Base-by-base conservation (phyloP, 306 rosid species). In the Glycine latifolia region DNA sequence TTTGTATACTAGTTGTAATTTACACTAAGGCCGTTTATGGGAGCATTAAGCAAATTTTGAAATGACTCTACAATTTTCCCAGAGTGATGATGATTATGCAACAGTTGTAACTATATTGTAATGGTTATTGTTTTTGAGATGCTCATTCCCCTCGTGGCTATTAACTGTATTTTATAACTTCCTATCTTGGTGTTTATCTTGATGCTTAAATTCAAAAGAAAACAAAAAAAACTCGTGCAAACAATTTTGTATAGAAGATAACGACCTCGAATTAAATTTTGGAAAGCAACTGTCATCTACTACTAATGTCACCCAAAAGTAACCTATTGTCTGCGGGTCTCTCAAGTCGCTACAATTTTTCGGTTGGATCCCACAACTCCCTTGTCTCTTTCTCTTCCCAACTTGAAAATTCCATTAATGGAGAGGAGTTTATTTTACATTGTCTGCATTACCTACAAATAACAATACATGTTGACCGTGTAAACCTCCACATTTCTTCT, bases 1-100 rank as follows among this genome's bases (percentile, higher is more conserved):
- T 61, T 63, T 87, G 70, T 84, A 81, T 12, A 17, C 82, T 82
- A 83, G 81, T 54, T 82, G 48, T 81, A 44, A 39, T 81, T 79
- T 66, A 63, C 81, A 17, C 73, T n/a, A 26, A 41, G 69, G 72
- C 52, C 56, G 14, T 71, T 80, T 63, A 6, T 63, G 59, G 56
- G 44, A 33, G 73, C 47, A 68, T 50, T 59, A 14, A 10, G 78
- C 52, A 84, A 66, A 17, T 82, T 85, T 78, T 62, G 72, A 7
- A 62, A 58, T 63, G 71, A 67, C 37, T 47, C 0, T 49, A 54
- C 8, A 60, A 39, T 71, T 76, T 71, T 33, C 9, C 50, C 11
- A 7, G 31, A 26, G 31, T 26, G 31, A 26, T 44, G 47, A 53
- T 53, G 56, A 47, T 79, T 73, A 35, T 79, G 65, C 73, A 54